Evolutionary conservation across 75 land plant genomes (phyloP).

Genomic region (Pinus albicaulis): DNA sequence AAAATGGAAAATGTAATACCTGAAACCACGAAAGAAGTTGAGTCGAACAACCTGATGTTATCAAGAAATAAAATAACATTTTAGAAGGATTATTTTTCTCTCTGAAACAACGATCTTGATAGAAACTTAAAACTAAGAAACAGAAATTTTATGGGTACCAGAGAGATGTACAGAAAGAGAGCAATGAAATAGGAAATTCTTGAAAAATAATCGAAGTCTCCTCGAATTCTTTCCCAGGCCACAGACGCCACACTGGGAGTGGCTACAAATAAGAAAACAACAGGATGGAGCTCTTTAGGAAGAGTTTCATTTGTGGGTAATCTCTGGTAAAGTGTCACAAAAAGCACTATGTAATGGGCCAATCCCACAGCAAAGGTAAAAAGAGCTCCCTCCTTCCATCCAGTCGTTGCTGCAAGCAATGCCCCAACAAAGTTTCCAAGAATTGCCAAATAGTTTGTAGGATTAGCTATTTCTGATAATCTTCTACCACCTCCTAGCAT

Average conservation of each 20-base stretch:
- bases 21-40: constrained; percentile 86
- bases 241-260: constrained; percentile 77
- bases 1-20: constrained; percentile 25
- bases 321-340: constrained; percentile 84
- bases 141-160: constrained; percentile 24
- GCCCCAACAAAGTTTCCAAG: constrained; percentile 84
- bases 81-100: too few species aligned
- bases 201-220: constrained; percentile 59
- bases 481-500: constrained; percentile 76
- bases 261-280: constrained; percentile 81
- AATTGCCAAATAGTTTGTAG: constrained; percentile 70
- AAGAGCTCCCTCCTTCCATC: constrained; percentile 69
- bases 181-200: constrained; percentile 65
- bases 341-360: constrained; percentile 75
- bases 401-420: constrained; percentile 60
- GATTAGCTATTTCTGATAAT: constrained; percentile 82
- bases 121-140: too few species aligned
- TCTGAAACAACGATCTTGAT: too few species aligned
- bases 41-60: constrained; percentile 59
- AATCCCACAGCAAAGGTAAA: constrained; percentile 77
- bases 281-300: constrained; percentile 87
- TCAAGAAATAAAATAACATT: too few species aligned
- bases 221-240: constrained; percentile 77
- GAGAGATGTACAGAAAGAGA: constrained; percentile 70
- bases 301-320: constrained; percentile 79